These are phyloP conservation scores for Starmerella stigmatis DNA, from an alignment of 805 yeast species.

Conservation along the genomic window DNA sequence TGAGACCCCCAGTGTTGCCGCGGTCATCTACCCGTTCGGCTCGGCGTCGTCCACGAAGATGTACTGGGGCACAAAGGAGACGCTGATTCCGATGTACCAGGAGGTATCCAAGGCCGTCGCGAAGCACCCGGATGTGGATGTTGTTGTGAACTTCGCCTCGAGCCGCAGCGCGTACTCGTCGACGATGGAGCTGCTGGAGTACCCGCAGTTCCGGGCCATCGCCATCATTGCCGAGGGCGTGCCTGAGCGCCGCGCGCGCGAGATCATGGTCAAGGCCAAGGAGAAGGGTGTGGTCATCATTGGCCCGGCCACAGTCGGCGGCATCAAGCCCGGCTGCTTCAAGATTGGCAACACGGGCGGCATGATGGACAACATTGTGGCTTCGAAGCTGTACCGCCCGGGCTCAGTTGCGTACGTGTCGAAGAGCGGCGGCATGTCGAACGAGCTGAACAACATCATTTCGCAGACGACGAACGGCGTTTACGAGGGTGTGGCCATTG, in stretches of 20 bases:
- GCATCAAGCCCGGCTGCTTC: conserved; percentile 42
- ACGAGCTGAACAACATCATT: conserved; percentile 40
- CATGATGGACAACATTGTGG: conserved; percentile 42
- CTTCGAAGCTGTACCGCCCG: conserved; percentile 40
- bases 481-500: conserved; percentile 55
- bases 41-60: conserved; percentile 38
- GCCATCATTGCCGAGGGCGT: conserved; percentile 43
- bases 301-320: conserved; percentile 42
- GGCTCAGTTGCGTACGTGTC: conserved; percentile 41
- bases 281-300: conserved; percentile 39
- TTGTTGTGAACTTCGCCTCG: conserved; percentile 40
- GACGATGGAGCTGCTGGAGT: conserved; percentile 39
- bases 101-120: conserved; percentile 34
- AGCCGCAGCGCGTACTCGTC: conserved; percentile 40
- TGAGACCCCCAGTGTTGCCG: conserved; percentile 38
- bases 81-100: conserved; percentile 38
- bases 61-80: conserved; percentile 44
- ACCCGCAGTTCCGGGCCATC: conserved; percentile 38
- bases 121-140: conserved; percentile 40
- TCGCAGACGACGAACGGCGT: conserved; percentile 39
- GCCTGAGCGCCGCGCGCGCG: conserved; percentile 42
- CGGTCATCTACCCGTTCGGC: conserved; percentile 40
- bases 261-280: conserved; percentile 36
- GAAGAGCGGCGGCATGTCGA: conserved; percentile 42
- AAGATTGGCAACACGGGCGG: conserved; percentile 43